Conservation (phyloP, 495 filamentous ascomycete genomes). For the Amphirosellinia nigrospora region DNA sequence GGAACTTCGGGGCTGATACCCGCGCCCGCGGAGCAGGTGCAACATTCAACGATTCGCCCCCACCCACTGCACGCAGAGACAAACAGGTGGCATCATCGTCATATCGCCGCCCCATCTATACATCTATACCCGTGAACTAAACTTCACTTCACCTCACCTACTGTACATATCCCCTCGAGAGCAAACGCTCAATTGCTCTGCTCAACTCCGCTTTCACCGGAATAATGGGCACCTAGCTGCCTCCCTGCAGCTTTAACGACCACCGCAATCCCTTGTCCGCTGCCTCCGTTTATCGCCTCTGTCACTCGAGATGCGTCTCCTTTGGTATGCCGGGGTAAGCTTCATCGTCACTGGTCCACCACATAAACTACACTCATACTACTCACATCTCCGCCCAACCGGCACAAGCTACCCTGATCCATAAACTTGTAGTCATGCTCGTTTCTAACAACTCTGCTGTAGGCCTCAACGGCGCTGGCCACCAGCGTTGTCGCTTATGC, state of each 20-base stretch:
- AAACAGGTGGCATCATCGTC: conserved; percentile 22
- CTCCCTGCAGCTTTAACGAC: conserved; percentile 35
- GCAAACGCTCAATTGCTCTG: conserved; percentile 11
- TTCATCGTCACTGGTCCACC: conserved; percentile 26
- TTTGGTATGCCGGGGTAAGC: conserved; percentile 64
- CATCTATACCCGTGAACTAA: background rate
- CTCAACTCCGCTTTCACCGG: conserved; percentile 8
- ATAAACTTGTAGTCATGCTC: background rate
- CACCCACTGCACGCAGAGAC: background rate
- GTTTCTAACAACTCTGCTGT: conserved; percentile 27
- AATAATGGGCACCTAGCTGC: conserved; percentile 38
- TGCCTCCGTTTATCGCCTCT: background rate
- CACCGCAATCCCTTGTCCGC: conserved; percentile 16
- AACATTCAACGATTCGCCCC: background rate
- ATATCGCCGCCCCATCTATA: background rate
- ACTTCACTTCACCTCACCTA: too few species aligned
- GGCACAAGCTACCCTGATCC: background rate
- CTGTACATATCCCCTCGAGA: background rate
- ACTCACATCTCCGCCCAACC: background rate
- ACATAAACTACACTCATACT: background rate
- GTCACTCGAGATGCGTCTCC: conserved; percentile 56
- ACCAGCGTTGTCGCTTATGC: conserved; percentile 84
- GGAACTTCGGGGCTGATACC: background rate
- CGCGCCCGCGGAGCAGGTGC: background rate
- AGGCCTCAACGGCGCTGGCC: conserved; percentile 81